These are phyloP conservation scores for Paramyrothecium sp. DNA, from an alignment of 2,329 filamentous ascomycete species.

Conservation along the genomic window DNA sequence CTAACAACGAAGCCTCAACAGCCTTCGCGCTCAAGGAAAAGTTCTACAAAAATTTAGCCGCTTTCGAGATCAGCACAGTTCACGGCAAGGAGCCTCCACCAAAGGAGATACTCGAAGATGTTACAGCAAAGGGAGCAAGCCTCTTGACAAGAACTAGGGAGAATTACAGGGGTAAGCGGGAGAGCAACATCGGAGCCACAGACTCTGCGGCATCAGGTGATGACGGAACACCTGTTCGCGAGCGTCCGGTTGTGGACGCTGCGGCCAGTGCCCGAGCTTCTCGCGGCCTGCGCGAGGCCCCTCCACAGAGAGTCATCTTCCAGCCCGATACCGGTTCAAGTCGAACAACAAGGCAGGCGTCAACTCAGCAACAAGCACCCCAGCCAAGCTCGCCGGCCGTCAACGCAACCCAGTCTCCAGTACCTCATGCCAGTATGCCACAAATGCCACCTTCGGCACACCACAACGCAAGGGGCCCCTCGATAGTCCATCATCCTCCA, in stretches of 20 bases:
- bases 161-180: slow-evolving; percentile 60
- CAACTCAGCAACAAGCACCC: slow-evolving; percentile 38
- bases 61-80: slow-evolving; percentile 79
- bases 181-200: slow-evolving; percentile 48
- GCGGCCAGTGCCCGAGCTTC: slow-evolving; percentile 58
- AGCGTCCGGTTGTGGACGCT: slow-evolving; percentile 48
- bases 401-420: slow-evolving; percentile 22
- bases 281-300: slow-evolving; percentile 74
- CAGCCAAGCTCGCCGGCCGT: slow-evolving; percentile 23
- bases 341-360: slow-evolving; percentile 60
- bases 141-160: slow-evolving; percentile 77
- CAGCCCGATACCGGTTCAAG: slow-evolving; percentile 72
- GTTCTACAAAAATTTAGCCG: slow-evolving; percentile 86
- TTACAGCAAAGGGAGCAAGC: slow-evolving; percentile 79
- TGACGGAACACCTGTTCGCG: slow-evolving; percentile 57
- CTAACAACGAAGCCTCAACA: slow-evolving; percentile 74
- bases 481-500: slow-evolving; percentile 49
- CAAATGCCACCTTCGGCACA: slow-evolving; percentile 25
- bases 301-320: slow-evolving; percentile 79
- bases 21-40: slow-evolving; percentile 84
- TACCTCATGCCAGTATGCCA: slow-evolving; percentile 32
- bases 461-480: slow-evolving; percentile 38
- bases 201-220: slow-evolving; percentile 60
- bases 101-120: slow-evolving; percentile 83
- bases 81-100: slow-evolving; percentile 81